These are phyloP conservation scores for Colletotrichum sp. DNA, from an alignment of 2,329 filamentous ascomycete genomes.

Conservation along the genomic window DNA sequence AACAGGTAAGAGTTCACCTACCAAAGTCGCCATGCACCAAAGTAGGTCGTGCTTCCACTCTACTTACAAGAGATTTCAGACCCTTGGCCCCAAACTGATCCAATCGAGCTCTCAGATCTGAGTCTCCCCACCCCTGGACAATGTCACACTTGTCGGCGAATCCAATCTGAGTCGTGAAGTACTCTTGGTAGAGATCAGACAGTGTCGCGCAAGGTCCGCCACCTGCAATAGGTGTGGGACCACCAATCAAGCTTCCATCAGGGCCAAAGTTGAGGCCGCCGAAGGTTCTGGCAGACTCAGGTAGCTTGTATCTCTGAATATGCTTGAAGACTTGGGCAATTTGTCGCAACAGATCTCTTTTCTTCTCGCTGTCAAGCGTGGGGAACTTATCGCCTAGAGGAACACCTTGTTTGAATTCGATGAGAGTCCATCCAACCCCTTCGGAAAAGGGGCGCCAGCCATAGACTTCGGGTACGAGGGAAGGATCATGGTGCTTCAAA, in stretches of 20 bases:
- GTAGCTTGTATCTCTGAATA: neutral
- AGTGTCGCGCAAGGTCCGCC: neutral
- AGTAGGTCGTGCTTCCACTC: neutral
- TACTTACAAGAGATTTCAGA: neutral
- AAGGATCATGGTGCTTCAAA: neutral
- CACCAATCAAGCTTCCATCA: neutral
- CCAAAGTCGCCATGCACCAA: neutral
- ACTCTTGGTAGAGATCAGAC: neutral
- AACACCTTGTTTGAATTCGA: neutral
- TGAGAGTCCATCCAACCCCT: neutral
- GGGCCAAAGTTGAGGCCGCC: neutral
- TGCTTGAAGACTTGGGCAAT: neutral
- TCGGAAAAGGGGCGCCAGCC: neutral
- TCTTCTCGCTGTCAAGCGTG: neutral
- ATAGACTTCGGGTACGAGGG: neutral
- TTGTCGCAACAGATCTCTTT: neutral
- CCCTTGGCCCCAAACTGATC: neutral
- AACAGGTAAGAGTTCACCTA: too few species aligned
- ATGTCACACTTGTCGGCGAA: neutral
- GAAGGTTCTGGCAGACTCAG: neutral
- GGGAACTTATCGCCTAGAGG: neutral
- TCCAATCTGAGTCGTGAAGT: neutral
- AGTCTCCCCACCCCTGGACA: neutral
- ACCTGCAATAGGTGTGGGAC: neutral
- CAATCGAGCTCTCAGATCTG: neutral